Evolutionary conservation across 805 yeast genomes (phyloP), one percentile per base, ranked within the genome.

Genomic region (Candida parachauliodes): DNA sequence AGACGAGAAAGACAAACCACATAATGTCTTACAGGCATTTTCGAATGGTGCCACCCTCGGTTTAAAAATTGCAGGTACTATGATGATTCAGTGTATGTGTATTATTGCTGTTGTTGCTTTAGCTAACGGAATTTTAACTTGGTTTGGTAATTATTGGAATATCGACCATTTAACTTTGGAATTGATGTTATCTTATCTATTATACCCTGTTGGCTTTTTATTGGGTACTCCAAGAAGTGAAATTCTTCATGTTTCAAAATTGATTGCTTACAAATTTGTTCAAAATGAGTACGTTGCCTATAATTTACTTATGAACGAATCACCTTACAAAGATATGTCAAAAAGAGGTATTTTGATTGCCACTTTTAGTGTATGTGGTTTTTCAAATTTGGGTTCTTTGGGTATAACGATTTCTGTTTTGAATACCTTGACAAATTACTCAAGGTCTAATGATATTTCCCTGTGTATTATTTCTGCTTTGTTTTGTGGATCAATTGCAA

Each of bases 71-170:
- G 83, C 81, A 1, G 72, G 73, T 20, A 66, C 80, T 18, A 75
- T 78, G 63, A 50, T 73, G 68, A 65, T 78, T 40, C 79, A 77
- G 49, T 68, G 77, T 54, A 49, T 78, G 61, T 76, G 82, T 68
- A 77, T 78, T 50, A 79, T 79, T 60, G 79, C 76, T 1, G 52
- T 76, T 29, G 81, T 78, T 40, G 71, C 81, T 4, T 62, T 79
- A 47, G 54, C 72, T 48, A 76, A 78, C 50, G 81, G 74, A 6
- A 50, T 78, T 18, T 65, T 78, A 43, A 67, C 76, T 4, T 77
- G 80, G 77, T 79, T 78, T 45, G 83, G 81, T 43, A 63, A 68
- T 34, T 78, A 73, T 62, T 78, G 83, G 83, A 75, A 76, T 45
- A 78, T 79, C 46, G 51, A 65, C 19, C 49, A 53, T 9, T 68